A percentile compares a stretch with the other conserved stretches of the same genome.
Evolutionary conservation across 768 basidiomycete genomes (phyloP).

Genomic region (Flagelloscypha sp.): DNA sequence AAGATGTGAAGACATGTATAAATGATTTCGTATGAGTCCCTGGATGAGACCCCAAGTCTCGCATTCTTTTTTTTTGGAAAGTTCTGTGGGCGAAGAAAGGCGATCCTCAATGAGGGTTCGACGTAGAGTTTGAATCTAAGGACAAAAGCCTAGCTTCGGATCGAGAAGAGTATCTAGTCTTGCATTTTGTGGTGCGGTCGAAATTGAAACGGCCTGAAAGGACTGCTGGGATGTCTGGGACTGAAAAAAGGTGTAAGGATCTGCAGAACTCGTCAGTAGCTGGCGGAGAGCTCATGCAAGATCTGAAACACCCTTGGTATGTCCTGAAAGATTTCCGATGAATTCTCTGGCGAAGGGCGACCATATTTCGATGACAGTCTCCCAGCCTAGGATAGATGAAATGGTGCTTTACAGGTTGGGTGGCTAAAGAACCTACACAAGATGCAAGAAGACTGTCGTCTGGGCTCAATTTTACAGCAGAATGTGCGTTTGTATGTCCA

Average conservation of each 20-base stretch:
- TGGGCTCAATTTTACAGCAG: constrained; percentile 86
- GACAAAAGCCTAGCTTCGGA: constrained; percentile 63
- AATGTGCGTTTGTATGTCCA: constrained; percentile 79
- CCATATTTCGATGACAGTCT: constrained; percentile 77
- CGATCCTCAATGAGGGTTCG: too few species aligned
- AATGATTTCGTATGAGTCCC: too few species aligned
- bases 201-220: too few species aligned
- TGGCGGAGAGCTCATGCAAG: too few species aligned
- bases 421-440: constrained; percentile 36
- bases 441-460: constrained; percentile 81
- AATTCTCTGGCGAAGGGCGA: constrained; percentile 72
- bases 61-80: too few species aligned
- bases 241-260: too few species aligned
- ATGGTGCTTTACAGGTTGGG: constrained; percentile 8
- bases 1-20: too few species aligned
- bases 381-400: constrained; percentile 44
- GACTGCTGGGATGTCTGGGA: too few species aligned
- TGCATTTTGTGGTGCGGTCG: too few species aligned
- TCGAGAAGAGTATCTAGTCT: constrained; percentile 57
- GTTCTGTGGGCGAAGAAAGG: too few species aligned
- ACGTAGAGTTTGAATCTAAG: constrained; percentile 46
- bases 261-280: too few species aligned
- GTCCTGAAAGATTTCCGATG: constrained; percentile 65
- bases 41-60: too few species aligned
- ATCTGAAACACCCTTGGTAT: constrained; percentile 80